Conservation (phyloP, 1,284 basidiomycete genomes). For the Fomitopsis betulina region DNA sequence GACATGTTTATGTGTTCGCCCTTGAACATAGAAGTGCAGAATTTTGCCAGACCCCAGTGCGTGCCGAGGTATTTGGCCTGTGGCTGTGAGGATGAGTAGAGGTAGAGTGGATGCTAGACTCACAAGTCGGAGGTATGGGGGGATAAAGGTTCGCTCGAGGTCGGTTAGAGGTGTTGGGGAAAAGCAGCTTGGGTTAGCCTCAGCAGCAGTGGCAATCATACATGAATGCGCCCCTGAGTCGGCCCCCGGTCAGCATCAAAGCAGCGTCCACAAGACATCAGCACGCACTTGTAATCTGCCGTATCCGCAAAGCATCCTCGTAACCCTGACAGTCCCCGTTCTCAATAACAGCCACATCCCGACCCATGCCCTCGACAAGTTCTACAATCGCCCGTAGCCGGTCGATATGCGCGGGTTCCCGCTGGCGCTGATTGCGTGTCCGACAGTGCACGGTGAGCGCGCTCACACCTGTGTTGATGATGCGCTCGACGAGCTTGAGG, state of each 20-base stretch:
- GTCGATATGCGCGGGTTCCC: constrained; percentile 77
- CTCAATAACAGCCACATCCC: constrained; percentile 81
- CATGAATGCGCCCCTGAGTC: constrained; percentile 80
- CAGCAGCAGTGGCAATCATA: constrained; percentile 96
- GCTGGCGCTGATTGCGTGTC: constrained; percentile 88
- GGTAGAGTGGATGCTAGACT: constrained; percentile 21
- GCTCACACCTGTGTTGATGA: constrained; percentile 85
- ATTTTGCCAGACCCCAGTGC: constrained; percentile 87
- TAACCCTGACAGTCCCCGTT: constrained; percentile 91
- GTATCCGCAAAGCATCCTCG: constrained; percentile 75
- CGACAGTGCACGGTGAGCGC: constrained; percentile 95
- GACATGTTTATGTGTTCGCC: constrained; percentile 47
- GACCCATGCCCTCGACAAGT: constrained; percentile 65
- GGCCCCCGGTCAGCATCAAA: neutral
- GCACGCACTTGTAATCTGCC: constrained; percentile 64
- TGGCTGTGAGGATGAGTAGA: neutral
- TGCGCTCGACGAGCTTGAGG: constrained; percentile 79
- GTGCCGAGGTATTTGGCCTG: constrained; percentile 71
- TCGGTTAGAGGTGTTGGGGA: constrained; percentile 63
- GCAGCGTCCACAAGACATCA: constrained; percentile 2
- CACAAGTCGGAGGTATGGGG: constrained; percentile 75
- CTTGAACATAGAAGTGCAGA: constrained; percentile 82
- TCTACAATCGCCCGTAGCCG: constrained; percentile 84
- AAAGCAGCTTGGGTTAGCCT: constrained; percentile 91
- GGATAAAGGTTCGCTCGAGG: constrained; percentile 68